phyloP scores from a whole-genome alignment of 1,284 basidiomycete genomes.

The Trichosporon ovoides region DNA sequence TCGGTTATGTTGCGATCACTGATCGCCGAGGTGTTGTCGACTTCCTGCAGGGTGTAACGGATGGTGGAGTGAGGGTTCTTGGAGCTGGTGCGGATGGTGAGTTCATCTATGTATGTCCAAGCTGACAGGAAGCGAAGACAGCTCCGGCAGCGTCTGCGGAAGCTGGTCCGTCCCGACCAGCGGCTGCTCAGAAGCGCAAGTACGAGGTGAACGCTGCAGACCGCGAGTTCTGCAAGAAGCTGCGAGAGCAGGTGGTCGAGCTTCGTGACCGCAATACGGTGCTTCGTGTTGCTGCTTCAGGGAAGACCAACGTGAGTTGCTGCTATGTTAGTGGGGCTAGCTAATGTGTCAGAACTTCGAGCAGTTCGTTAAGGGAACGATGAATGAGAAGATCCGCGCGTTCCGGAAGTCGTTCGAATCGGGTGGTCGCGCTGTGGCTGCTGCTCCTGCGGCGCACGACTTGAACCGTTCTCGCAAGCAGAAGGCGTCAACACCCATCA shows the following conservation, averaged over 20 bases:
- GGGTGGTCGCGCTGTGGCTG: slow-evolving; percentile 16
- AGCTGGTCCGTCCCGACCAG: slow-evolving; percentile 52
- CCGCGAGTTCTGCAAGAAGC: slow-evolving; percentile 70
- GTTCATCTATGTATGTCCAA: slow-evolving; percentile 27
- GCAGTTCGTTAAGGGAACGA: slow-evolving; percentile 33
- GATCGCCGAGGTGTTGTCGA: slow-evolving; percentile 77
- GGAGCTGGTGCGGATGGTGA: slow-evolving; percentile 58
- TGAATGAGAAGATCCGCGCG: slow-evolving; percentile 42
- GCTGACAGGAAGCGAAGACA: slow-evolving; percentile 10
- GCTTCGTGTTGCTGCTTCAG: slow-evolving; percentile 32
- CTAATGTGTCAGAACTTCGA: slow-evolving; percentile 35
- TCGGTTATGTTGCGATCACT: slow-evolving; percentile 74
- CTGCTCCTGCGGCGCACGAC: slow-evolving; percentile 10
- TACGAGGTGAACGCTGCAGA: slow-evolving; percentile 75
- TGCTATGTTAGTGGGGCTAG: neutral
- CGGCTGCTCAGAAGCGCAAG: slow-evolving; percentile 58
- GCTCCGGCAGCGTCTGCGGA: slow-evolving; percentile 21
- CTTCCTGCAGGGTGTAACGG: slow-evolving; percentile 63
- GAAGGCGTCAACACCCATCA: slow-evolving; percentile 66
- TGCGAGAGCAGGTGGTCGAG: slow-evolving; percentile 42
- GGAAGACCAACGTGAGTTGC: slow-evolving; percentile 39
- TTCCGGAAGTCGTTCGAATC: slow-evolving; percentile 35
- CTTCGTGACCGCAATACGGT: slow-evolving; percentile 42
- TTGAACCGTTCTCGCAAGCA: slow-evolving; percentile 46
- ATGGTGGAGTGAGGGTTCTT: slow-evolving; percentile 55